Conservation (phyloP, 768 basidiomycete species). For the Pleurotus tuoliensis region DNA sequence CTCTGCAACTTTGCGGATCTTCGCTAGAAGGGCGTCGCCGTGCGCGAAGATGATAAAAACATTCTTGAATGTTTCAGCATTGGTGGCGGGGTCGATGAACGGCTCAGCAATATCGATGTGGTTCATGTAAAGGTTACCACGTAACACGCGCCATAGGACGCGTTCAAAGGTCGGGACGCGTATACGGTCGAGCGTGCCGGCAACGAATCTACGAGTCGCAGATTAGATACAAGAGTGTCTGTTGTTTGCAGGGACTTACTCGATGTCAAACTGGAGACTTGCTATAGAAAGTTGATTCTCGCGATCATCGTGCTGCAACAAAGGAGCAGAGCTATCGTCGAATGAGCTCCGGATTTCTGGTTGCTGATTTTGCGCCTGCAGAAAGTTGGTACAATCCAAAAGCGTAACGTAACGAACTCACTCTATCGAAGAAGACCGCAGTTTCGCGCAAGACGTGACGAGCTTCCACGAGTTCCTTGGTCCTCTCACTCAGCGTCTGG, state of each 20-base stretch:
- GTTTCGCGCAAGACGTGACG: slow-evolving; percentile 94
- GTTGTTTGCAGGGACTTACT: slow-evolving; percentile 44
- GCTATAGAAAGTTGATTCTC: slow-evolving; percentile 55
- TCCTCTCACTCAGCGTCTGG: slow-evolving; percentile 80
- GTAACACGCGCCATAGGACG: slow-evolving; percentile 94
- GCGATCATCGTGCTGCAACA: slow-evolving; percentile 88
- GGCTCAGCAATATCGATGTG: slow-evolving; percentile 92
- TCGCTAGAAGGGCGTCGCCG: slow-evolving; percentile 85
- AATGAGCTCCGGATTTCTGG: slow-evolving; percentile 83
- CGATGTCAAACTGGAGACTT: slow-evolving; percentile 76
- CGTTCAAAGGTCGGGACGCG: slow-evolving; percentile 94
- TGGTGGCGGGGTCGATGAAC: slow-evolving; percentile 84
- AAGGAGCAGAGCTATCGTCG: slow-evolving; percentile 86
- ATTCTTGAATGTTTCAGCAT: slow-evolving; percentile 87
- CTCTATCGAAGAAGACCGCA: slow-evolving; percentile 92
- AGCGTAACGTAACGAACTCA: slow-evolving; percentile 24
- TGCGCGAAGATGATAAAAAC: slow-evolving; percentile 99
- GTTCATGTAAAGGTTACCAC: slow-evolving; percentile 99
- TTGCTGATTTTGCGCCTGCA: slow-evolving; percentile 74
- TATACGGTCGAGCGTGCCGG: slow-evolving; percentile 92
- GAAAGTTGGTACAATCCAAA: slow-evolving; percentile 10
- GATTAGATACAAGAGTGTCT: too few species aligned
- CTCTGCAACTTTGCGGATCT: slow-evolving; percentile 97
- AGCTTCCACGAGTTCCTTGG: slow-evolving; percentile 87
- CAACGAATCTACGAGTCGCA: slow-evolving; percentile 65